These are phyloP conservation scores for Brassica carinata DNA, from an alignment of 345 rosid genomes.

Conservation along the genomic window DNA sequence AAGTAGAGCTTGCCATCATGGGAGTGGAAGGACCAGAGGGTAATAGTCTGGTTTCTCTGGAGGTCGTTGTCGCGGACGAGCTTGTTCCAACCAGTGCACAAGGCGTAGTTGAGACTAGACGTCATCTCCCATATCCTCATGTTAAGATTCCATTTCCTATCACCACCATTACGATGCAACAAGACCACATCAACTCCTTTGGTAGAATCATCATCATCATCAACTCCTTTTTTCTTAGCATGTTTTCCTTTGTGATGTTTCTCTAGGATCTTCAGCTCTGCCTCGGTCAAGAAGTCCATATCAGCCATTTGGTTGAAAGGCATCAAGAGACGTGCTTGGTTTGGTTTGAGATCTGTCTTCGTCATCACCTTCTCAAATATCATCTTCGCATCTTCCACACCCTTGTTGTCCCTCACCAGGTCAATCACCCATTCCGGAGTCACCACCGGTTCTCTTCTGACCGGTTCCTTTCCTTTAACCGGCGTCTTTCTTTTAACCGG, in stretches of 20 bases:
- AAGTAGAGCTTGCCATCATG: not conserved
- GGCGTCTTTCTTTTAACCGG: not conserved
- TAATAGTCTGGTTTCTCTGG: not conserved
- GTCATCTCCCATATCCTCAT: slow-evolving; percentile 24
- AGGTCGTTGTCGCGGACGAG: not conserved
- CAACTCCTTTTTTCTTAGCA: not conserved
- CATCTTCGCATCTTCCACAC: not conserved
- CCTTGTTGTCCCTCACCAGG: not conserved
- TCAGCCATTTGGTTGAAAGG: not conserved
- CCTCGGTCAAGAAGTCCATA: not conserved
- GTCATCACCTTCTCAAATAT: not conserved
- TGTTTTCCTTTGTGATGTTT: not conserved
- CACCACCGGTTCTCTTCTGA: not conserved
- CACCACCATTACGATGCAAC: not conserved
- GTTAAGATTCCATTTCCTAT: not conserved
- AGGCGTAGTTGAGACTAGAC: not conserved
- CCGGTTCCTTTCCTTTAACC: not conserved
- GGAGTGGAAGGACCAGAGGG: slow-evolving; percentile 1
- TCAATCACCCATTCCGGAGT: slow-evolving; percentile 17
- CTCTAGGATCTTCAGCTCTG: not conserved
- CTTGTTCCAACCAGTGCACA: not conserved
- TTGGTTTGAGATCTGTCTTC: not conserved
- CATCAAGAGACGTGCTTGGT: not conserved
- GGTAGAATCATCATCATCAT: too few species aligned
- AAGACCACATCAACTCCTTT: slow-evolving; percentile 17